Evolutionary conservation across 176 grass and related monocot genomes (phyloP).

Genomic region (Carex pumila): DNA sequence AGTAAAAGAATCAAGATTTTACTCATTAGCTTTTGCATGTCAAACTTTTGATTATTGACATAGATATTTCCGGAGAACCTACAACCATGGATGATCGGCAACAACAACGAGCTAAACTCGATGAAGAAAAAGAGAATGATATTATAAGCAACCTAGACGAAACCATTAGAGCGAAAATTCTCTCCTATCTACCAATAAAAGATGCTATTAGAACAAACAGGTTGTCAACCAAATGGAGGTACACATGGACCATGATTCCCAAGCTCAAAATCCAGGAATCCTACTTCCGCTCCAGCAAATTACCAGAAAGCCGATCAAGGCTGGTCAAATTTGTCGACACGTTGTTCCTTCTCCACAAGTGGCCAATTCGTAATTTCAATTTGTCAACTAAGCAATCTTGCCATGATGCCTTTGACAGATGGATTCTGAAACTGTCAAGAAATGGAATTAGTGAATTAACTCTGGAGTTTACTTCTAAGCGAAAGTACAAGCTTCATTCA

Average conservation of each 20-base stretch:
- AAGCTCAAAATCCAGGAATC: not conserved
- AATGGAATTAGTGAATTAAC: slow-evolving; percentile 10
- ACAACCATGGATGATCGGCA: not conserved
- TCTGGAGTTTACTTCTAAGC: slow-evolving; percentile 11
- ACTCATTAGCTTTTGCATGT: not conserved
- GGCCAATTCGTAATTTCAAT: slow-evolving; percentile 10
- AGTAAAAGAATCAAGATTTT: not conserved
- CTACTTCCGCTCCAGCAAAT: not conserved
- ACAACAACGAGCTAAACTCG: not conserved
- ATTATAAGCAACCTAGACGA: slow-evolving; percentile 5
- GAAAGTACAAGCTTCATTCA: slow-evolving; percentile 16
- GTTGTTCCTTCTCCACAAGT: slow-evolving; percentile 13
- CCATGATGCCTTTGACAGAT: slow-evolving; percentile 2
- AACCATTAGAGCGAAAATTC: slow-evolving; percentile 6
- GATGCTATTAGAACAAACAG: not conserved
- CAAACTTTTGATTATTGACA: not conserved
- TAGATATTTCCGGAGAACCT: not conserved
- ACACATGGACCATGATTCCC: slow-evolving; percentile 2
- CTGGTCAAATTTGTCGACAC: slow-evolving; percentile 8
- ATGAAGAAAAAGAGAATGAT: not conserved
- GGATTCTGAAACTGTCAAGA: slow-evolving; percentile 17
- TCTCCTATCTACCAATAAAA: slow-evolving; percentile 13
- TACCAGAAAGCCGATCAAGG: not conserved
- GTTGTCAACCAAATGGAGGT: slow-evolving; percentile 14
- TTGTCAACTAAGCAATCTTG: not conserved